These are phyloP conservation scores for Saccharomyces kudriavzevii DNA, from an alignment of 805 yeast genomes.

Conservation along the genomic window DNA sequence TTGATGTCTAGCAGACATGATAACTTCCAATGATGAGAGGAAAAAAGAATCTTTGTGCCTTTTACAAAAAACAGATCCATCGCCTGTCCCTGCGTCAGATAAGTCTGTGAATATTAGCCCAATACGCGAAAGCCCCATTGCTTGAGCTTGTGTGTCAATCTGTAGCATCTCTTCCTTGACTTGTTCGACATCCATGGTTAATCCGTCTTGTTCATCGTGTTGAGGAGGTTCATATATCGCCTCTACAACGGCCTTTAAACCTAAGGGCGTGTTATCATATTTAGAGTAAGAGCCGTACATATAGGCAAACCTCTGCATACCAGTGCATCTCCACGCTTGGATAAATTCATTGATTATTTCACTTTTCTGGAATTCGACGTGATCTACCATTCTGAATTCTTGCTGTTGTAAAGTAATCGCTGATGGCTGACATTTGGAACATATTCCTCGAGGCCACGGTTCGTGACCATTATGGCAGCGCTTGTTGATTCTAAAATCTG, in stretches of 20 bases:
- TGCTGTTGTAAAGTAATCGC: slow-evolving; percentile 90
- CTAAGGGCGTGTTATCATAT: slow-evolving; percentile 73
- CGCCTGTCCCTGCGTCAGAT: slow-evolving; percentile 75
- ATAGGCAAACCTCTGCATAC: slow-evolving; percentile 78
- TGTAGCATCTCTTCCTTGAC: slow-evolving; percentile 34
- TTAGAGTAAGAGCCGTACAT: slow-evolving; percentile 73
- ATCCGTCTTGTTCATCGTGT: slow-evolving; percentile 75
- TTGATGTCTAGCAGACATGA: slow-evolving; percentile 79
- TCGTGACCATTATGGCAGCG: slow-evolving; percentile 74
- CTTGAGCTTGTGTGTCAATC: slow-evolving; percentile 46
- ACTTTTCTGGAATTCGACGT: slow-evolving; percentile 80
- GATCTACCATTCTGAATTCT: slow-evolving; percentile 91
- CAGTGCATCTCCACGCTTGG: slow-evolving; percentile 85
- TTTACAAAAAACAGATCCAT: slow-evolving; percentile 86
- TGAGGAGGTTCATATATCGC: slow-evolving; percentile 94
- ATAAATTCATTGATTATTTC: slow-evolving; percentile 72
- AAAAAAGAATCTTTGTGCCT: slow-evolving; percentile 90
- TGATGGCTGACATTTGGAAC: slow-evolving; percentile 94
- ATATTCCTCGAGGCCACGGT: slow-evolving; percentile 91
- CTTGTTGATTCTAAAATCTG: slow-evolving; percentile 53
- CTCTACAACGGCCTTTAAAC: slow-evolving; percentile 88
- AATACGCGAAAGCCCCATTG: slow-evolving; percentile 58
- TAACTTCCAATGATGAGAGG: slow-evolving; percentile 76
- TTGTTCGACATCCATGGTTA: slow-evolving; percentile 49
- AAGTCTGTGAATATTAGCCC: slow-evolving; percentile 89